Percentiles rank a stretch among this genome's conserved stretches.
Conservation (phyloP, 305 asterid species). For the Andrographis paniculata region DNA sequence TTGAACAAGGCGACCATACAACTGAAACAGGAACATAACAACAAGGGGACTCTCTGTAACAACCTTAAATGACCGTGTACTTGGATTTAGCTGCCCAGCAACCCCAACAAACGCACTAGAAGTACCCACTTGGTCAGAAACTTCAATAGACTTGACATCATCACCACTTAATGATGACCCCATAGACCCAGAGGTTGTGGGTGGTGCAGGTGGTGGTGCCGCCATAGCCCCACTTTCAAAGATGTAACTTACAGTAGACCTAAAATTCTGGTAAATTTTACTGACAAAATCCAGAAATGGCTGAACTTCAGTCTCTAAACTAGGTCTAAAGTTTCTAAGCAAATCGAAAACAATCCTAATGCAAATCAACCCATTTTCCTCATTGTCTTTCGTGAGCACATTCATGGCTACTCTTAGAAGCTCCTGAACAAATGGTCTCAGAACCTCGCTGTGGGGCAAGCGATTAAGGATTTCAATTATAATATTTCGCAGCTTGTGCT, state of each 20-base stretch:
- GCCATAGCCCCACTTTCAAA: conserved; percentile 88
- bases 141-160: conserved; percentile 75
- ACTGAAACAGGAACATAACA: conserved; percentile 95
- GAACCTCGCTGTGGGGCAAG: conserved; percentile 92
- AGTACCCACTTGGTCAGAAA: conserved; percentile 69
- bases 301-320: conserved; percentile 90
- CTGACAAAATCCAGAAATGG: conserved; percentile 96
- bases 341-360: conserved; percentile 88
- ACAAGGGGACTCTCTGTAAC: conserved; percentile 98
- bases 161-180: conserved; percentile 70
- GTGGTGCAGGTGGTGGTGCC: conserved; percentile 67
- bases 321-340: conserved; percentile 94
- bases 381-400: conserved; percentile 80
- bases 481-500: conserved; percentile 89
- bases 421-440: conserved; percentile 93
- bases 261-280: conserved; percentile 91
- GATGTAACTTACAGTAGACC: conserved; percentile 83
- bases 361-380: conserved; percentile 94
- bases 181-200: conserved; percentile 56
- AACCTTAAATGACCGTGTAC: conserved; percentile 92
- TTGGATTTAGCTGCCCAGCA: conserved; percentile 83
- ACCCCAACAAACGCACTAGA: conserved; percentile 48
- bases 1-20: conserved; percentile 95
- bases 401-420: conserved; percentile 95
- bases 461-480: conserved; percentile 90